Conservation (phyloP, 306 rosid genomes). For the Pterocarpus santalinus region DNA sequence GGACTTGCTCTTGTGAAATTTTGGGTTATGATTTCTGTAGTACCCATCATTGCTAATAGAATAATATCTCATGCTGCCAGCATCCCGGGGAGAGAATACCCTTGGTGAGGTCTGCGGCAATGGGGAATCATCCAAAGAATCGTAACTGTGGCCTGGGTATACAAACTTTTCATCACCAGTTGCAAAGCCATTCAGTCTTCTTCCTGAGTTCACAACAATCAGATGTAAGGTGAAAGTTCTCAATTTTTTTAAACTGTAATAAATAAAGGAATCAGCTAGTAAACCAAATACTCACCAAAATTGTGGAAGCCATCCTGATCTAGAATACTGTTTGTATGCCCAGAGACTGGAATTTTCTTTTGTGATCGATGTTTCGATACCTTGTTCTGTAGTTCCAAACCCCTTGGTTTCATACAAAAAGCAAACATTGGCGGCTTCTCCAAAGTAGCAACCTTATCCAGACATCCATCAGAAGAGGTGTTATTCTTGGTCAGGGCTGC, state of each 20-base stretch:
- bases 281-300: slow-evolving; percentile 60
- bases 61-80: slow-evolving; percentile 57
- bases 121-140: slow-evolving; percentile 84
- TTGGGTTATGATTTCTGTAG: slow-evolving; percentile 63
- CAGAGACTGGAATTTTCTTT: slow-evolving; percentile 72
- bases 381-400: slow-evolving; percentile 80
- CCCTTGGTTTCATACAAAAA: slow-evolving; percentile 95
- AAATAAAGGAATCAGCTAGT: slow-evolving; percentile 23
- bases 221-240: slow-evolving; percentile 34
- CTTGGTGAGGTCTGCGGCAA: slow-evolving; percentile 67
- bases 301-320: slow-evolving; percentile 79
- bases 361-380: slow-evolving; percentile 90
- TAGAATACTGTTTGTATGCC: slow-evolving; percentile 58
- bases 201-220: slow-evolving; percentile 67
- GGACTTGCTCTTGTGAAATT: slow-evolving; percentile 65
- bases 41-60: slow-evolving; percentile 59
- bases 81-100: slow-evolving; percentile 70
- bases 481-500: slow-evolving; percentile 61
- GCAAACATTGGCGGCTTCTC: slow-evolving; percentile 97
- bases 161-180: slow-evolving; percentile 70
- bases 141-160: slow-evolving; percentile 69
- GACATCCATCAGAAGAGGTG: slow-evolving; percentile 58
- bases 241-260: neutral
- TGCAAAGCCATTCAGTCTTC: slow-evolving; percentile 74
- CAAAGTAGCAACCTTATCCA: slow-evolving; percentile 57